These are phyloP conservation scores for Magnusiomyces paraingens DNA, from an alignment of 1,139 yeast genomes.

Conservation along the genomic window DNA sequence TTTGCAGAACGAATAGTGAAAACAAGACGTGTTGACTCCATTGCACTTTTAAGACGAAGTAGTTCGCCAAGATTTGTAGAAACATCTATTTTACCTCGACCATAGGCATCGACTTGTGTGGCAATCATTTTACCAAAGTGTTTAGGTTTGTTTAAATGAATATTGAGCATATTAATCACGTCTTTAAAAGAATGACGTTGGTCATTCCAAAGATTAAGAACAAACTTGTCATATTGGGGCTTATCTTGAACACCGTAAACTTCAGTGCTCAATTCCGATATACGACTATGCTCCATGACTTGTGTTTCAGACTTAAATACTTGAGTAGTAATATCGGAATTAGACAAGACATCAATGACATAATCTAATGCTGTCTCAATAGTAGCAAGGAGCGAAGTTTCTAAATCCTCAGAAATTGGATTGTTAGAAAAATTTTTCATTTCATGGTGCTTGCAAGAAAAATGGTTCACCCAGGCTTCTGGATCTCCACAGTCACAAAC, in stretches of 20 bases:
- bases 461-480: conserved; percentile 60
- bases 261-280: conserved; percentile 34
- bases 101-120: conserved; percentile 52
- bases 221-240: conserved; percentile 44
- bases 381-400: conserved; percentile 32
- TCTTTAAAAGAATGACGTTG: conserved; percentile 70
- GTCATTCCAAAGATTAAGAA: conserved; percentile 66
- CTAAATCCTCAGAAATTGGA: conserved; percentile 26
- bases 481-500: conserved; percentile 94
- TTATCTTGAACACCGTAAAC: conserved; percentile 41
- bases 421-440: conserved; percentile 19
- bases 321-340: conserved; percentile 39
- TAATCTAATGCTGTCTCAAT: conserved; percentile 61
- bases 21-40: conserved; percentile 57
- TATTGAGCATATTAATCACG: conserved; percentile 58
- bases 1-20: conserved; percentile 61
- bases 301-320: conserved; percentile 24
- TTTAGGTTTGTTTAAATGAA: conserved; percentile 58
- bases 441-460: conserved; percentile 45
- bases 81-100: conserved; percentile 62
- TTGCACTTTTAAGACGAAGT: conserved; percentile 45
- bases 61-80: conserved; percentile 48
- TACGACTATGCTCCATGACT: conserved; percentile 25
- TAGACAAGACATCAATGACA: conserved; percentile 60
- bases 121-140: conserved; percentile 74